These are phyloP conservation scores for Peribolospora baueri DNA, from an alignment of 768 basidiomycete species.

Conservation along the genomic window DNA sequence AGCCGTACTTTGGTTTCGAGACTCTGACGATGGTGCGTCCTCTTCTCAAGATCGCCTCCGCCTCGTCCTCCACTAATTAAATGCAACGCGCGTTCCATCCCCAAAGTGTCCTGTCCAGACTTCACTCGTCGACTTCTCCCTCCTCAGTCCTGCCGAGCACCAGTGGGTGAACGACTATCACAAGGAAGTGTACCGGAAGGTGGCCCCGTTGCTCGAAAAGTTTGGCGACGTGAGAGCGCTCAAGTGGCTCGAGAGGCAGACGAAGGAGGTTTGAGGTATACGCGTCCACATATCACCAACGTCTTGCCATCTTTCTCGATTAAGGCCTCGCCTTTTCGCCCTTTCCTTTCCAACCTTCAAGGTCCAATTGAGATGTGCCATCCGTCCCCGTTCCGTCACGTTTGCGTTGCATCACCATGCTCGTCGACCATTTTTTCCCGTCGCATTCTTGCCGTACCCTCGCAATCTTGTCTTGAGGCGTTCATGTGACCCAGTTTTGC, in stretches of 20 bases:
- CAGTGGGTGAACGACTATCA: conserved; percentile 72
- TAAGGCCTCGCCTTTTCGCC: no score
- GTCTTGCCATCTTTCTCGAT: no score
- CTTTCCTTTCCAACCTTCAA: no score
- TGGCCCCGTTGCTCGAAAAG: conserved; percentile 40
- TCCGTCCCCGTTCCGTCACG: no score
- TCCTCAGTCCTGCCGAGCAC: conserved; percentile 45
- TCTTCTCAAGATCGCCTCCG: neutral
- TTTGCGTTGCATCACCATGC: no score
- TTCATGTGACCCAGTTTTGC: no score
- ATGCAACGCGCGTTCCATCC: neutral
- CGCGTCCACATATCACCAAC: no score
- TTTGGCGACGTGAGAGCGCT: conserved; percentile 25
- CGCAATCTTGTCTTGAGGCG: no score
- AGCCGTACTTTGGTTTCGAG: conserved; percentile 66
- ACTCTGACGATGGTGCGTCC: conserved; percentile 55
- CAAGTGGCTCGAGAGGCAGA: conserved; percentile 20
- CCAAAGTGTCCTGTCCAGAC: conserved; percentile 59
- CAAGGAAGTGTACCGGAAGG: conserved; percentile 42
- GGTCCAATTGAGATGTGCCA: no score
- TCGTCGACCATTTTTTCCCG: no score
- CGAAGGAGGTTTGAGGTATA: conserved; percentile 9
- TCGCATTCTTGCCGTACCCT: no score
- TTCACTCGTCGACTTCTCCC: conserved; percentile 39
- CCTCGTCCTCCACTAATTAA: neutral